Conservation (phyloP, 805 yeast species). For the Saccharomycopsis microspora region DNA sequence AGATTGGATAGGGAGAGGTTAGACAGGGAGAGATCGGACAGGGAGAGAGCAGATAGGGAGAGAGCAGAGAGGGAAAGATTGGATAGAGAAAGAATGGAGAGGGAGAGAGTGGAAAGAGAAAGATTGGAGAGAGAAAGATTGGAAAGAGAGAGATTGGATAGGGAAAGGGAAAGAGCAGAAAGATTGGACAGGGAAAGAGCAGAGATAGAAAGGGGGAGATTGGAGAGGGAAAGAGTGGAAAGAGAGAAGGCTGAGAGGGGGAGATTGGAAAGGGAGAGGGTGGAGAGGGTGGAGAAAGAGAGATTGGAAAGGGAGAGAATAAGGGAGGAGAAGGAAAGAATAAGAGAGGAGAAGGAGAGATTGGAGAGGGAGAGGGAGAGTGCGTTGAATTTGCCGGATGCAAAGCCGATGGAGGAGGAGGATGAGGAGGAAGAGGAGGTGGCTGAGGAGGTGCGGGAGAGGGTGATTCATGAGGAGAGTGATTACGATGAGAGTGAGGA, state of each 20-base stretch:
- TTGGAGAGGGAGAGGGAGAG: background rate
- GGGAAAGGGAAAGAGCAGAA: background rate
- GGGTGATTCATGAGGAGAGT: slow-evolving; percentile 7
- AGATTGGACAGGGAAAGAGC: background rate
- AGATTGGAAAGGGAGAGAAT: background rate
- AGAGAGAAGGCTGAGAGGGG: background rate
- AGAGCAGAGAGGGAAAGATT: background rate
- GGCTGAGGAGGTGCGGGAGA: slow-evolving; percentile 3
- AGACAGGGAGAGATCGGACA: background rate
- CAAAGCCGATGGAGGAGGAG: slow-evolving; percentile 4
- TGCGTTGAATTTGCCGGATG: slow-evolving; percentile 2
- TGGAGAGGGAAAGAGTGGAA: background rate
- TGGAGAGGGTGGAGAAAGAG: background rate
- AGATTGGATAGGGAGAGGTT: too few species aligned
- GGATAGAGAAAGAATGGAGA: background rate
- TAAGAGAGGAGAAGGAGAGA: background rate
- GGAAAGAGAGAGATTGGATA: background rate
- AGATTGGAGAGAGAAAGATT: background rate
- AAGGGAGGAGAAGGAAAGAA: background rate
- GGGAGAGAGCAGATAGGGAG: background rate
- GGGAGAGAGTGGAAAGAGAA: background rate
- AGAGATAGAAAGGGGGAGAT: background rate
- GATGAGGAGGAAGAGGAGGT: slow-evolving; percentile 1
- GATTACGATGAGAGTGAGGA: slow-evolving; percentile 11
- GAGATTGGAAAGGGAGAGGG: background rate